Percentiles rank a stretch among this genome's conserved stretches.
These are phyloP conservation scores for Tephrocybe sp. DNA, from an alignment of 768 basidiomycete genomes.

Conservation along the genomic window DNA sequence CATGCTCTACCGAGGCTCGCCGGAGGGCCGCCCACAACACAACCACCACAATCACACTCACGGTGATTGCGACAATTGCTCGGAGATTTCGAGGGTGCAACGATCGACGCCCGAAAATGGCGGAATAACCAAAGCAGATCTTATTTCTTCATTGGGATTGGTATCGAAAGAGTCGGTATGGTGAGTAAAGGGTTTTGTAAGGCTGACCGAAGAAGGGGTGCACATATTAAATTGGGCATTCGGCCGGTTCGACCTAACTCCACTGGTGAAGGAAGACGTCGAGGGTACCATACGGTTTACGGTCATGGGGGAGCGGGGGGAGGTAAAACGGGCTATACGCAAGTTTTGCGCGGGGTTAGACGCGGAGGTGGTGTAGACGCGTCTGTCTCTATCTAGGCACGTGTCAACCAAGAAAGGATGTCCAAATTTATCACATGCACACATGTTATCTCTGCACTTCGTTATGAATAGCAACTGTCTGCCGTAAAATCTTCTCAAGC, in stretches of 20 bases:
- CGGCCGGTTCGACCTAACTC: conserved; percentile 70
- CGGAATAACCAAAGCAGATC: conserved; percentile 31
- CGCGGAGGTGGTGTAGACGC: conserved; percentile 27
- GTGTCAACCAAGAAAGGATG: no score
- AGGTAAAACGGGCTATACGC: conserved; percentile 59
- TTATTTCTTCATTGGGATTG: conserved; percentile 46
- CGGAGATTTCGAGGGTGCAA: conserved; percentile 5
- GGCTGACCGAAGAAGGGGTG: conserved; percentile 38
- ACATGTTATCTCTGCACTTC: conserved; percentile 62
- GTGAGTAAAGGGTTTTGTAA: conserved; percentile 87
- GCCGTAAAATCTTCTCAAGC: conserved; percentile 10
- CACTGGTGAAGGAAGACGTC: conserved; percentile 27
- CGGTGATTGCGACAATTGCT: conserved; percentile 14
- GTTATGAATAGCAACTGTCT: no score
- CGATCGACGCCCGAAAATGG: conserved; percentile 13
- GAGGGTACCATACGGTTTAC: conserved; percentile 60
- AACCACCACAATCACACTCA: conserved; percentile 21
- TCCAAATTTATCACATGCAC: no score
- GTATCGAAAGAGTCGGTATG: conserved; percentile 73
- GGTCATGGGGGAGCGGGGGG: conserved; percentile 91
- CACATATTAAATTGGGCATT: conserved; percentile 93
- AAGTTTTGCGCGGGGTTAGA: conserved; percentile 51
- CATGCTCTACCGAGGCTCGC: conserved; percentile 53
- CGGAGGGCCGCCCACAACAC: conserved; percentile 8
- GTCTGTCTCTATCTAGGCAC: background rate